Conservation (phyloP, 2,329 filamentous ascomycete genomes). For the Xenoacremonium recifei region DNA sequence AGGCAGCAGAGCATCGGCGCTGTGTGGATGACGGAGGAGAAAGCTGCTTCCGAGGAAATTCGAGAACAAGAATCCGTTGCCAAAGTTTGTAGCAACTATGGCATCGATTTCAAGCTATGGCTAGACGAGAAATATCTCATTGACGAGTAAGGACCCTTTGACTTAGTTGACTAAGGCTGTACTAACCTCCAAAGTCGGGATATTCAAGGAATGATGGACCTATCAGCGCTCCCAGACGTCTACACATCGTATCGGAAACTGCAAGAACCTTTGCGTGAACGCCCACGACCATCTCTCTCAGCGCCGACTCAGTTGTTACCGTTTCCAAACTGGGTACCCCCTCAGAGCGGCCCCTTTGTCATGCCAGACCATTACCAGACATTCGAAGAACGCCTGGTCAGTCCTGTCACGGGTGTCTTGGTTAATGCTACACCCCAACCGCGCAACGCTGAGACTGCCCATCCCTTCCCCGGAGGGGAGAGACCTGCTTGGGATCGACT, state of each 20-base stretch:
- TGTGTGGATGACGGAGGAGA: conserved; percentile 74
- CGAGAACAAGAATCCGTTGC: conserved; percentile 59
- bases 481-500: conserved; percentile 57
- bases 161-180: background rate
- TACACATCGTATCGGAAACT: conserved; percentile 75
- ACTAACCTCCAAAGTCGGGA: conserved; percentile 56
- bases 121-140: conserved; percentile 76
- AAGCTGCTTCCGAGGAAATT: conserved; percentile 68
- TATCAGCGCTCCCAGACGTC: conserved; percentile 66
- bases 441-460: conserved; percentile 52
- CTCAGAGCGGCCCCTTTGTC: conserved; percentile 60
- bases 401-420: conserved; percentile 55
- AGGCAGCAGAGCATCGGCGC: conserved; percentile 50
- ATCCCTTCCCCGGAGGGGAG: conserved; percentile 70
- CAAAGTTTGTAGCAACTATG: conserved; percentile 48
- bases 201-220: conserved; percentile 53
- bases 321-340: conserved; percentile 46
- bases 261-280: conserved; percentile 67
- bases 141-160: conserved; percentile 63
- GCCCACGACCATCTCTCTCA: conserved; percentile 58
- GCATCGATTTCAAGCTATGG: conserved; percentile 64
- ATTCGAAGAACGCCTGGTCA: conserved; percentile 53
- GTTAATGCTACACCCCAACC: conserved; percentile 53
- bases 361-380: conserved; percentile 56
- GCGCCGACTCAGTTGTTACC: conserved; percentile 52